Evolutionary conservation across 176 grass and related monocot species (phyloP).

Genomic region (bread wheat (Triticum aestivum)): DNA sequence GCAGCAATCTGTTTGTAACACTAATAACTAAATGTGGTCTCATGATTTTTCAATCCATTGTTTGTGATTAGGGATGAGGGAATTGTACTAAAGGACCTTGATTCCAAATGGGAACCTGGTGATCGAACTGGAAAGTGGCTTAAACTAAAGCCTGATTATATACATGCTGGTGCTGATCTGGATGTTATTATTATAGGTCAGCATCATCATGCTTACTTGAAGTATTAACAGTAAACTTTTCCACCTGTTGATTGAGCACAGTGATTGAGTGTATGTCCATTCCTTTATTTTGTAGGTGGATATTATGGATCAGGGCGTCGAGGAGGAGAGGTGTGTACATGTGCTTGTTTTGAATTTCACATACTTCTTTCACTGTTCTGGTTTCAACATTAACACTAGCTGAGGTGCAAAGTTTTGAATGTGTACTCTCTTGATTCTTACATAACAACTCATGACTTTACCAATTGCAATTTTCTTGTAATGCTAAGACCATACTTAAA

Average conservation of each 20-base stretch:
- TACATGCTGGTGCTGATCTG: slow-evolving; percentile 89
- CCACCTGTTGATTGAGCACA: slow-evolving; percentile 26
- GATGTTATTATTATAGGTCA: slow-evolving; percentile 97
- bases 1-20: slow-evolving; percentile 15
- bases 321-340: slow-evolving; percentile 69
- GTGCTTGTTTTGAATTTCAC: slow-evolving; percentile 21
- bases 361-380: neutral
- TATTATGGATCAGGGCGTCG: slow-evolving; percentile 94
- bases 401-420: neutral
- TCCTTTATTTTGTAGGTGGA: slow-evolving; percentile 57
- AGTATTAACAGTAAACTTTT: slow-evolving; percentile 3
- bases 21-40: neutral
- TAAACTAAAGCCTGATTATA: slow-evolving; percentile 97
- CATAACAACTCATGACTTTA: neutral
- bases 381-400: slow-evolving; percentile 1
- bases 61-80: slow-evolving; percentile 73
- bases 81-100: slow-evolving; percentile 91
- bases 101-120: slow-evolving; percentile 93
- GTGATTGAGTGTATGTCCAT: slow-evolving; percentile 21
- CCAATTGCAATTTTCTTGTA: slow-evolving; percentile 15
- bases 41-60: slow-evolving; percentile 20
- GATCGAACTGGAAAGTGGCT: slow-evolving; percentile 93
- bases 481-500: neutral
- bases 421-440: slow-evolving; percentile 8
- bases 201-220: slow-evolving; percentile 11